Percentiles rank a stretch among this genome's conserved stretches.
These are phyloP conservation scores for Coprinopsis sp. DNA, from an alignment of 768 basidiomycete genomes.

Conservation along the genomic window DNA sequence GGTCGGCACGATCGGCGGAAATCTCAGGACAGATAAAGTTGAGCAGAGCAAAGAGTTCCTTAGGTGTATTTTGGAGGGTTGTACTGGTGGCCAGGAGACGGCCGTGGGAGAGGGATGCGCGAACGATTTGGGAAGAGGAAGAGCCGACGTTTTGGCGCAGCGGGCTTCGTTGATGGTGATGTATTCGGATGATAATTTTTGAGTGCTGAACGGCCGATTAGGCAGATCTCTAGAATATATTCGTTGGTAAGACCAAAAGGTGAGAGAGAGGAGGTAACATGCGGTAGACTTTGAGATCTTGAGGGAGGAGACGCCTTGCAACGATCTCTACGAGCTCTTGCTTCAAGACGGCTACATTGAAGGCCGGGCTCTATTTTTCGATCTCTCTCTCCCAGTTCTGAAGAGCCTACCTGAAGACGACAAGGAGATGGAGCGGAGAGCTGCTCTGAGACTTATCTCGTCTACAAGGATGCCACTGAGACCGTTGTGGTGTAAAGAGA, in stretches of 20 bases:
- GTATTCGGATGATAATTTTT: constrained; percentile 96
- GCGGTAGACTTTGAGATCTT: constrained; percentile 93
- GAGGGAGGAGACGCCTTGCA: constrained; percentile 69
- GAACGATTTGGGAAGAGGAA: constrained; percentile 90
- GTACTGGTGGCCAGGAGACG: constrained; percentile 95
- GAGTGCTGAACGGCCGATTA: constrained; percentile 88
- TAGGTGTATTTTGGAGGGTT: constrained; percentile 93
- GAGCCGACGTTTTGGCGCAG: constrained; percentile 98
- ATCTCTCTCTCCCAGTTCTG: constrained; percentile 99
- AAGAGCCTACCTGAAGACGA: constrained; percentile 97
- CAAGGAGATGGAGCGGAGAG: constrained; percentile 94
- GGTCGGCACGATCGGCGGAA: constrained; percentile 84
- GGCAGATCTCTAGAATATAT: no score
- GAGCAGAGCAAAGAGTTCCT: constrained; percentile 86
- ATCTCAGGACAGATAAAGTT: constrained; percentile 98
- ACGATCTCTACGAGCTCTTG: constrained; percentile 87
- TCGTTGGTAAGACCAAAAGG: no score
- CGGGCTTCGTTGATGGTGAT: constrained; percentile 98
- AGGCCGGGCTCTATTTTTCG: constrained; percentile 83
- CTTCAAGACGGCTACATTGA: constrained; percentile 75
- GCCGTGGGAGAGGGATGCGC: constrained; percentile 83
- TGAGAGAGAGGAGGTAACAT: no score
- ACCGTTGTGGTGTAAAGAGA: constrained; percentile 92
- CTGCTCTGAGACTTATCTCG: constrained; percentile 99
- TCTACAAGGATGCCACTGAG: constrained; percentile 96